These are phyloP conservation scores for Sporothrix protearum DNA, from an alignment of 2,329 filamentous ascomycete genomes.

Conservation along the genomic window DNA sequence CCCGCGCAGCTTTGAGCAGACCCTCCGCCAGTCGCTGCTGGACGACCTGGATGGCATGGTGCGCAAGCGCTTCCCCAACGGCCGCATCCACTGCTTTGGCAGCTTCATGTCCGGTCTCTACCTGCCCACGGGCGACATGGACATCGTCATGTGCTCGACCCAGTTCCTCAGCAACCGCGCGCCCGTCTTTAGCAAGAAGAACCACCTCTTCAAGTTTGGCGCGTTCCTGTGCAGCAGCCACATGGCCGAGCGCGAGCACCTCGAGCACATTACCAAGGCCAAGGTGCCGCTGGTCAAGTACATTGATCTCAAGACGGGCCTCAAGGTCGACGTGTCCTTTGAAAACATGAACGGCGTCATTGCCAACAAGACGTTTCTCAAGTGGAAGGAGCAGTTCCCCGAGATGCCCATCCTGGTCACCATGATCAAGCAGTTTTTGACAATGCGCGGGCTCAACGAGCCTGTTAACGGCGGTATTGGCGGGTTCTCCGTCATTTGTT, in stretches of 20 bases:
- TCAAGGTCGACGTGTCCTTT: slow-evolving; percentile 91
- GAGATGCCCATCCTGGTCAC: slow-evolving; percentile 83
- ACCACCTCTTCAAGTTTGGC: slow-evolving; percentile 60
- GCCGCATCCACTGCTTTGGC: slow-evolving; percentile 74
- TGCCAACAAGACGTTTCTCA: slow-evolving; percentile 74
- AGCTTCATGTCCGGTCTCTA: slow-evolving; percentile 83
- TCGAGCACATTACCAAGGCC: slow-evolving; percentile 68
- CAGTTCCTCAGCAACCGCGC: slow-evolving; percentile 54
- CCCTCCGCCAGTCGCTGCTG: slow-evolving; percentile 69
- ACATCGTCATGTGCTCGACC: slow-evolving; percentile 71
- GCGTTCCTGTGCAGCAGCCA: slow-evolving; percentile 53
- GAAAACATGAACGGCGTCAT: slow-evolving; percentile 80
- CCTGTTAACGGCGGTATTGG: slow-evolving; percentile 87
- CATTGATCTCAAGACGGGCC: slow-evolving; percentile 68
- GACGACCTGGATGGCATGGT: slow-evolving; percentile 62
- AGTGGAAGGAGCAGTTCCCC: slow-evolving; percentile 76
- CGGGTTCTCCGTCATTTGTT: slow-evolving; percentile 89
- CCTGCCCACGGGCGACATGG: slow-evolving; percentile 79
- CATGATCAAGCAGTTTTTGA: slow-evolving; percentile 85
- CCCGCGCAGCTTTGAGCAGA: slow-evolving; percentile 72
- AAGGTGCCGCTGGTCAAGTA: slow-evolving; percentile 93
- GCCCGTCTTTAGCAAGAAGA: slow-evolving; percentile 50
- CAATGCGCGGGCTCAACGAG: slow-evolving; percentile 87
- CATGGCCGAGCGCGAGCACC: slow-evolving; percentile 55
- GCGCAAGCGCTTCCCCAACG: slow-evolving; percentile 54